Evolutionary conservation across 257 asterid genomes (phyloP).

Genomic region (Solanum paucissectum): DNA sequence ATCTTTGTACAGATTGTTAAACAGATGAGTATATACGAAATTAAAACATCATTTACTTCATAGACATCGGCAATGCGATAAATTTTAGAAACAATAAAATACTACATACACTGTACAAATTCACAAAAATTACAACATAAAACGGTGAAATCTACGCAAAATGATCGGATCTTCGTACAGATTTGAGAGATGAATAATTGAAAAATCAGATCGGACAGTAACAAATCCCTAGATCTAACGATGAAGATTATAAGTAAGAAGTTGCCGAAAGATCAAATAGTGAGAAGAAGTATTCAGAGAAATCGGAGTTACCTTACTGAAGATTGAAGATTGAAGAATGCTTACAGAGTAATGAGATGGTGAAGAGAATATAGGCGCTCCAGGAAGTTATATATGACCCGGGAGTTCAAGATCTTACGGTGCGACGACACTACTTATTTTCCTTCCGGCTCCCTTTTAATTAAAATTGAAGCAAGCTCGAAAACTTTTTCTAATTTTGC

Average conservation of each 20-base stretch:
- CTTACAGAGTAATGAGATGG: not conserved
- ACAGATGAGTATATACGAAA: not conserved
- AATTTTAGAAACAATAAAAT: not conserved
- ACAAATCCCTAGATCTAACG: conserved; percentile 6
- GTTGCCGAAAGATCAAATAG: not conserved
- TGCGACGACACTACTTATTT: not conserved
- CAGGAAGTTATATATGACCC: not conserved
- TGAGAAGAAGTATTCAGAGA: not conserved
- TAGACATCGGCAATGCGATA: not conserved
- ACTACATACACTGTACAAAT: not conserved
- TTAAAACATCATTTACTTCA: not conserved
- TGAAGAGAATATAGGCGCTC: not conserved
- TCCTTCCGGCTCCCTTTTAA: not conserved
- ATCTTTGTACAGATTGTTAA: not conserved
- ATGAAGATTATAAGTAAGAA: not conserved
- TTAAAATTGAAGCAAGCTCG: not conserved
- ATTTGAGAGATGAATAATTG: not conserved
- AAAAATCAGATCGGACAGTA: not conserved
- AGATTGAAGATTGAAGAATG: not conserved
- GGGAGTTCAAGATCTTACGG: not conserved
- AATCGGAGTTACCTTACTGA: not conserved
- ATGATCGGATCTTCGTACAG: not conserved
- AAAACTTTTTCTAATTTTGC: not conserved
- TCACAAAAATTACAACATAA: not conserved
- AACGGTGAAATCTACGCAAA: not conserved